phyloP scores from a whole-genome alignment of 2,329 filamentous ascomycete genomes.

The Pseudocercospora crystallina region DNA sequence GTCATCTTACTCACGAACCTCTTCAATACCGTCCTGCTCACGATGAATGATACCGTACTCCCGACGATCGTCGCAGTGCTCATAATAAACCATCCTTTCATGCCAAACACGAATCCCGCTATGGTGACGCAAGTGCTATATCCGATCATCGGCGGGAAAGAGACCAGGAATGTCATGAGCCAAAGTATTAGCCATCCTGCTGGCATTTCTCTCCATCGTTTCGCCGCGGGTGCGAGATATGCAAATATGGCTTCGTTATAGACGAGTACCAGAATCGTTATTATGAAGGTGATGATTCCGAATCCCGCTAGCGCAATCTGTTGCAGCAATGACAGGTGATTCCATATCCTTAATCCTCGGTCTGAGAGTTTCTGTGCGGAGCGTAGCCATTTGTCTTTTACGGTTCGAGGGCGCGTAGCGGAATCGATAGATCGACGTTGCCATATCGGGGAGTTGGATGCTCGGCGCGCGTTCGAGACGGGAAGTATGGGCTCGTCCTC shows the following conservation, averaged over 20 bases:
- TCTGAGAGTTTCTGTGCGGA: constrained; percentile 47
- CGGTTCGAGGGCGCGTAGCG: constrained; percentile 33
- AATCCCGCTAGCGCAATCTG: constrained; percentile 57
- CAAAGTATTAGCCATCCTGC: constrained; percentile 76
- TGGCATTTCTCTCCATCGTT: constrained; percentile 71
- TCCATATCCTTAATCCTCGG: constrained; percentile 52
- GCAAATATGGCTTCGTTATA: constrained; percentile 80
- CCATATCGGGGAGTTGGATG: constrained; percentile 20
- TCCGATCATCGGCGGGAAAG: constrained; percentile 83
- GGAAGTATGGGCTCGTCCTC: constrained; percentile 39
- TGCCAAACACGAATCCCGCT: constrained; percentile 69
- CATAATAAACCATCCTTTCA: constrained; percentile 81
- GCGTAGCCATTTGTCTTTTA: constrained; percentile 42
- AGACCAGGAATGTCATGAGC: constrained; percentile 70
- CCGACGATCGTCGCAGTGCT: constrained; percentile 76
- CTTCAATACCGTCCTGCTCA: constrained; percentile 75
- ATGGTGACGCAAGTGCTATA: constrained; percentile 76
- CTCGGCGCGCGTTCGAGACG: constrained; percentile 40
- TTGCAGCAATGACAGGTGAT: constrained; percentile 60
- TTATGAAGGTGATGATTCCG: constrained; percentile 50
- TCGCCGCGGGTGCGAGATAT: constrained; percentile 69
- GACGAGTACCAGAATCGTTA: constrained; percentile 68
- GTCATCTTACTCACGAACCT: constrained; percentile 77
- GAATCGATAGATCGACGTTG: constrained; percentile 17
- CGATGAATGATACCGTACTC: constrained; percentile 74